Evolutionary conservation across 2,329 filamentous ascomycete species (phyloP).

Genomic region (Botrytis aclada): DNA sequence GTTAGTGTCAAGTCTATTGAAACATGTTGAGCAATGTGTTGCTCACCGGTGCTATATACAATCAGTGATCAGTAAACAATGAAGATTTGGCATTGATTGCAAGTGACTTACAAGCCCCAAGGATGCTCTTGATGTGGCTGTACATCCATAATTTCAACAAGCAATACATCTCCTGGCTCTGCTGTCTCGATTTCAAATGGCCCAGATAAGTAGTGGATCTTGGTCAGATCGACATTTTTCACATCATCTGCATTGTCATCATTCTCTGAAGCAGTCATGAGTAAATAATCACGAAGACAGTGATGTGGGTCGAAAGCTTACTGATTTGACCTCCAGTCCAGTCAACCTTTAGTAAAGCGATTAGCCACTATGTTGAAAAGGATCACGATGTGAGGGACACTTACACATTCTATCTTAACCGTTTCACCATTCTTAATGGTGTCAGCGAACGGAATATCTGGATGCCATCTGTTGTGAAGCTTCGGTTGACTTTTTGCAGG

Average conservation of each 20-base stretch:
- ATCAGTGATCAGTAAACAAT: background rate
- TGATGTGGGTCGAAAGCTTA: conserved; percentile 44
- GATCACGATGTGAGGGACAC: conserved; percentile 25
- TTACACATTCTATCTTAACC: conserved; percentile 82
- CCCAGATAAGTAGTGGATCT: conserved; percentile 83
- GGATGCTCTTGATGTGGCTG: conserved; percentile 82
- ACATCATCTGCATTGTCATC: conserved; percentile 89
- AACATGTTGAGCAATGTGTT: background rate
- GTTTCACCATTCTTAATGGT: conserved; percentile 79
- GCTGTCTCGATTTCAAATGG: conserved; percentile 85
- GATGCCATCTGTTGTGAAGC: conserved; percentile 89
- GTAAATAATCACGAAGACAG: background rate
- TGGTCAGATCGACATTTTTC: conserved; percentile 77
- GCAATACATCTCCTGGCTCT: conserved; percentile 72
- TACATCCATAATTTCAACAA: conserved; percentile 90
- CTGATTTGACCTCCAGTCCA: conserved; percentile 76
- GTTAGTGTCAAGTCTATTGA: background rate
- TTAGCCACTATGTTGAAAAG: conserved; percentile 3
- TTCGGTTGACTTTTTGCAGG: conserved; percentile 66
- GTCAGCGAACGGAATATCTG: conserved; percentile 73
- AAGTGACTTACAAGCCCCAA: conserved; percentile 83
- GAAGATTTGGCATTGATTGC: background rate
- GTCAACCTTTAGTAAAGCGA: conserved; percentile 26
- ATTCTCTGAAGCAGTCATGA: conserved; percentile 50
- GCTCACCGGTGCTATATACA: conserved; percentile 10